phyloP scores from a whole-genome alignment of 805 yeast species.

The Saccharomycodes ludwigii region DNA sequence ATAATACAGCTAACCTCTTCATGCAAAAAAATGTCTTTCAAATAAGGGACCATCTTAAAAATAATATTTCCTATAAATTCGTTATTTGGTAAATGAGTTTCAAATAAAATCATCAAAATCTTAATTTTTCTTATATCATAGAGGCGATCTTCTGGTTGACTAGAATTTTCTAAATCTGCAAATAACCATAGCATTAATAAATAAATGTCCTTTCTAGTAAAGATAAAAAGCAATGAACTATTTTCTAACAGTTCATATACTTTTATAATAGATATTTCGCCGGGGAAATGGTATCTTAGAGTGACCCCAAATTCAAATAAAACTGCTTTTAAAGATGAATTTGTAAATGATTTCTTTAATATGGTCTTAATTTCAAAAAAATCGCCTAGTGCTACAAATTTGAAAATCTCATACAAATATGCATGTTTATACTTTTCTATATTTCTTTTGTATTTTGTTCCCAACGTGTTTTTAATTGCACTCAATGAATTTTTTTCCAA shows the following conservation, averaged over 20 bases:
- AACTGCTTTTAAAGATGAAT: not conserved
- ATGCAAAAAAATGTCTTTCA: constrained; percentile 8
- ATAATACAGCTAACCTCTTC: constrained; percentile 11
- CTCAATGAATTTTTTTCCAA: constrained; percentile 16
- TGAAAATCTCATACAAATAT: too few species aligned
- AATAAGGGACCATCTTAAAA: constrained; percentile 6
- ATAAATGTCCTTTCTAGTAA: constrained; percentile 5
- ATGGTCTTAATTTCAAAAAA: constrained; percentile 5
- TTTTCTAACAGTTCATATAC: constrained; percentile 8
- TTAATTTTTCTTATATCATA: constrained; percentile 13
- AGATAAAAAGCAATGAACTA: not conserved
- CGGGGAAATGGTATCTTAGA: constrained; percentile 9
- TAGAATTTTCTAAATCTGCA: constrained; percentile 11
- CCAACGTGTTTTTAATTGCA: not conserved
- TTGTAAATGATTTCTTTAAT: constrained; percentile 4
- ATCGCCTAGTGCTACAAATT: constrained; percentile 13
- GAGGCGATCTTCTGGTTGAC: constrained; percentile 5
- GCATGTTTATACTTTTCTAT: too few species aligned
- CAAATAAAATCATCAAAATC: constrained; percentile 9
- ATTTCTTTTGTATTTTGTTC: constrained; percentile 2
- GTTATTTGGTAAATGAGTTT: constrained; percentile 3
- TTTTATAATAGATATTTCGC: not conserved
- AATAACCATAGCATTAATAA: constrained; percentile 12
- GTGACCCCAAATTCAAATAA: constrained; percentile 4
- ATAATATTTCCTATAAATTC: constrained; percentile 6